A percentile compares a stretch with the other conserved stretches of the same genome.
Evolutionary conservation across 495 filamentous ascomycete genomes (phyloP).

Genomic region (Aspergillus leporis): DNA sequence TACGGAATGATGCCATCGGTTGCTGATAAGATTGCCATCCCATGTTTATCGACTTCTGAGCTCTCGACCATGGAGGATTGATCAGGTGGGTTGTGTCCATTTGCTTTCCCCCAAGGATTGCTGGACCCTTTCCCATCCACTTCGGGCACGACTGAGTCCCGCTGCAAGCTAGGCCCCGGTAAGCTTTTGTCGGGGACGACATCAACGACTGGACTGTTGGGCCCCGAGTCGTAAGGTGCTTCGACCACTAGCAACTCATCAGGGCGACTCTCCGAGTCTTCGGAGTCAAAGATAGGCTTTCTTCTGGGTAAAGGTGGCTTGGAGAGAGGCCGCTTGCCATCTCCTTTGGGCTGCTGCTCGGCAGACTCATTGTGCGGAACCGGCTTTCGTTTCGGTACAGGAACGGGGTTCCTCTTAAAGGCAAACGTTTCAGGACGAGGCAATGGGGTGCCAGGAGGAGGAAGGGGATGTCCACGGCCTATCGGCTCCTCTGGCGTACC

Average conservation of each 20-base stretch:
- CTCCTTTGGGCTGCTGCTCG: slow-evolving; percentile 24
- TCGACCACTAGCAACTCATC: slow-evolving; percentile 53
- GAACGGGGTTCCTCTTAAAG: slow-evolving; percentile 54
- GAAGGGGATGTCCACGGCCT: slow-evolving; percentile 61
- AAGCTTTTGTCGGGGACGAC: slow-evolving; percentile 19
- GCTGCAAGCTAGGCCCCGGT: neutral
- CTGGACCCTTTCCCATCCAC: neutral
- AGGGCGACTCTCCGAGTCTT: slow-evolving; percentile 16
- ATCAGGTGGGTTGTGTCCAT: neutral
- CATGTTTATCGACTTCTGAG: slow-evolving; percentile 10
- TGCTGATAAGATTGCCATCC: slow-evolving; percentile 15
- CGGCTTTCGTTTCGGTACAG: slow-evolving; percentile 62
- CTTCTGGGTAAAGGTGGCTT: slow-evolving; percentile 37
- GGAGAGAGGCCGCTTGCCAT: slow-evolving; percentile 25
- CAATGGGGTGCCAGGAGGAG: slow-evolving; percentile 60
- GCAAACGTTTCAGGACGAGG: slow-evolving; percentile 72
- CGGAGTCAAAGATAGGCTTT: slow-evolving; percentile 34
- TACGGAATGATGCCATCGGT: slow-evolving; percentile 21
- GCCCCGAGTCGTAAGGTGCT: slow-evolving; percentile 52
- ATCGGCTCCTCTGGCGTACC: slow-evolving; percentile 68
- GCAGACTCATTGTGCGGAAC: slow-evolving; percentile 46
- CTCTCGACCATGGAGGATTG: neutral
- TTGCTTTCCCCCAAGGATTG: neutral
- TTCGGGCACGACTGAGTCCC: neutral
- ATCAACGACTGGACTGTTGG: slow-evolving; percentile 47